A percentile compares a stretch with the other conserved stretches of the same genome.
These are phyloP conservation scores for Nowakowskiella sp. DNA, from an alignment of 192 early-diverging fungal species.

Conservation along the genomic window DNA sequence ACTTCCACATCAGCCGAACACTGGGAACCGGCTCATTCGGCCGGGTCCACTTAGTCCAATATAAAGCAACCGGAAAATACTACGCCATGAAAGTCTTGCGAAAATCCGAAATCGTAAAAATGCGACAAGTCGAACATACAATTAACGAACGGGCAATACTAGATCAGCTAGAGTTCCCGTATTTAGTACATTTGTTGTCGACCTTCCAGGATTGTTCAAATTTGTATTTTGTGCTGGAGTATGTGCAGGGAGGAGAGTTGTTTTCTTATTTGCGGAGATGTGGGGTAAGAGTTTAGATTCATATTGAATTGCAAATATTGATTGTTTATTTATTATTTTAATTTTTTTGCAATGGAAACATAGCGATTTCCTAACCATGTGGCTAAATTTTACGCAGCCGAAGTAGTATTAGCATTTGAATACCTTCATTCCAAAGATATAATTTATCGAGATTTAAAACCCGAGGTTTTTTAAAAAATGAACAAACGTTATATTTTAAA, in stretches of 20 bases:
- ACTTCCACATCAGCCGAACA: slow-evolving; percentile 80
- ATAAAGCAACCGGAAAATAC: slow-evolving; percentile 68
- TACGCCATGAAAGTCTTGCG: slow-evolving; percentile 96
- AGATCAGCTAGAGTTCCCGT: slow-evolving; percentile 78
- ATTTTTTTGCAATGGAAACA: slow-evolving; percentile 16
- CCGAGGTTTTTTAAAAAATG: slow-evolving; percentile 47
- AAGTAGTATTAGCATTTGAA: slow-evolving; percentile 73
- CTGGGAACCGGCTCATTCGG: slow-evolving; percentile 96
- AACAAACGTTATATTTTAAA: slow-evolving; percentile 3
- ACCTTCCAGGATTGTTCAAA: slow-evolving; percentile 90
- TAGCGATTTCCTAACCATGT: slow-evolving; percentile 70
- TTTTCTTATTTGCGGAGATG: slow-evolving; percentile 85
- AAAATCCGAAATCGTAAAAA: slow-evolving; percentile 86
- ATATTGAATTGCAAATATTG: neutral
- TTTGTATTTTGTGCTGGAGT: slow-evolving; percentile 93
- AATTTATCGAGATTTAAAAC: slow-evolving; percentile 81
- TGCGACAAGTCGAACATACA: slow-evolving; percentile 96
- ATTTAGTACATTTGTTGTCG: slow-evolving; percentile 85
- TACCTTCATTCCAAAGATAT: slow-evolving; percentile 70
- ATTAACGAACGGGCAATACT: slow-evolving; percentile 94
- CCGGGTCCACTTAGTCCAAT: slow-evolving; percentile 85
- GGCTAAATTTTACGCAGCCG: slow-evolving; percentile 76
- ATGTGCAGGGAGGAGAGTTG: slow-evolving; percentile 92
- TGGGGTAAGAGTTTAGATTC: slow-evolving; percentile 46
- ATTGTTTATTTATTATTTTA: neutral